Conservation (phyloP, 371 early-diverging fungal genomes). For the Synchytrium microbalum region DNA sequence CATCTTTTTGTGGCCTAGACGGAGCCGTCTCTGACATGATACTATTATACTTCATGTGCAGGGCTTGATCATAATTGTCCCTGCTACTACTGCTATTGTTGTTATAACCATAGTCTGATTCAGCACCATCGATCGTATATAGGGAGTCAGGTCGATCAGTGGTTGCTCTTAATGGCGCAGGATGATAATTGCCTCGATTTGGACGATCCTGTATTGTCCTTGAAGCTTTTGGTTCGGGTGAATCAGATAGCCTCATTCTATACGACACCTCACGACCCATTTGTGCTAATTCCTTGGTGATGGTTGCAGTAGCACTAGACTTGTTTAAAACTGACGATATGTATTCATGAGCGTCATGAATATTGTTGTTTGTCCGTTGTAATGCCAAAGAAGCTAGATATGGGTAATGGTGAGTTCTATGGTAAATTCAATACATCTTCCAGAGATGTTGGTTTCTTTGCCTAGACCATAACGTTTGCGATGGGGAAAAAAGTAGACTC, state of each 20-base stretch:
- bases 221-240: not conserved
- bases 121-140: not conserved
- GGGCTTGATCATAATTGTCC: too few species aligned
- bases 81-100: not conserved
- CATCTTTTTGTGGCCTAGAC: not conserved
- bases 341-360: slow-evolving; percentile 21
- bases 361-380: slow-evolving; percentile 31
- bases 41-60: not conserved
- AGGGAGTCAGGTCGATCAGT: not conserved
- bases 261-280: not conserved
- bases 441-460: too few species aligned
- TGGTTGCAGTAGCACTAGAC: not conserved
- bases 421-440: not conserved
- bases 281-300: not conserved
- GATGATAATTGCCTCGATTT: not conserved
- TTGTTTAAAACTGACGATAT: slow-evolving; percentile 1
- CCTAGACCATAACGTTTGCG: too few species aligned
- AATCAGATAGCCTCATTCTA: not conserved
- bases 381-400: slow-evolving; percentile 29
- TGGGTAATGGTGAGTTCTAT: not conserved
- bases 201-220: not conserved
- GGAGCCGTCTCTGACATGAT: not conserved
- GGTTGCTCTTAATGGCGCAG: not conserved
- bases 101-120: too few species aligned
- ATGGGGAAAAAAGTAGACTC: not conserved